Conservation (phyloP, 768 basidiomycete species). For the Panellus pusillus region DNA sequence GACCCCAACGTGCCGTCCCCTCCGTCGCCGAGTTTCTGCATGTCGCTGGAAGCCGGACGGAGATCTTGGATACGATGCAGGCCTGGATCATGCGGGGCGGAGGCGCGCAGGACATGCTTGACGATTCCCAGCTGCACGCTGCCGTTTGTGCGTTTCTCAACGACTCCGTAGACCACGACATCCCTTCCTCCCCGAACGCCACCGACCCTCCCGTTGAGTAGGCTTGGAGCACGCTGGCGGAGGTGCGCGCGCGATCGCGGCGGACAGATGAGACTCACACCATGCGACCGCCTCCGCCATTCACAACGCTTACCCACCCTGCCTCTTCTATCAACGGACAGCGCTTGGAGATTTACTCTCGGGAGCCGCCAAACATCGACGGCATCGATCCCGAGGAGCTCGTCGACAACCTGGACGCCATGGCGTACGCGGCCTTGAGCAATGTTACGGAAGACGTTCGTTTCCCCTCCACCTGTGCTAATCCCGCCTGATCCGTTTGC, state of each 20-base stretch:
- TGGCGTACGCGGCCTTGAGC: conserved; percentile 72
- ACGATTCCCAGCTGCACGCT: conserved; percentile 63
- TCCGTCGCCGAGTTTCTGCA: conserved; percentile 48
- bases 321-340: conserved; percentile 24
- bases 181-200: conserved; percentile 42
- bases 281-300: conserved; percentile 52
- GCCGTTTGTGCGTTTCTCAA: conserved; percentile 62
- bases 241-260: conserved; percentile 42
- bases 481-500: conserved; percentile 1
- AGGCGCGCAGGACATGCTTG: conserved; percentile 77
- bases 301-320: conserved; percentile 24
- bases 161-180: conserved; percentile 49
- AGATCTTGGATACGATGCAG: conserved; percentile 62
- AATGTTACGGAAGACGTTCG: conserved; percentile 78
- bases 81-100: conserved; percentile 76
- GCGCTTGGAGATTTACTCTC: conserved; percentile 36
- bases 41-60: conserved; percentile 52
- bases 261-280: conserved; percentile 54
- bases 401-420: conserved; percentile 76
- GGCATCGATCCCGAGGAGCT: conserved; percentile 64
- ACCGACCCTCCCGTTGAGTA: conserved; percentile 46
- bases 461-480: not conserved
- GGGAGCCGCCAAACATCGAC: conserved; percentile 64
- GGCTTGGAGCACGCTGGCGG: conserved; percentile 46
- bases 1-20: conserved; percentile 41